A percentile compares a stretch with the other conserved stretches of the same genome.
phyloP scores from a whole-genome alignment of 176 grass and related monocot genomes.

The Elymus sibiricus region DNA sequence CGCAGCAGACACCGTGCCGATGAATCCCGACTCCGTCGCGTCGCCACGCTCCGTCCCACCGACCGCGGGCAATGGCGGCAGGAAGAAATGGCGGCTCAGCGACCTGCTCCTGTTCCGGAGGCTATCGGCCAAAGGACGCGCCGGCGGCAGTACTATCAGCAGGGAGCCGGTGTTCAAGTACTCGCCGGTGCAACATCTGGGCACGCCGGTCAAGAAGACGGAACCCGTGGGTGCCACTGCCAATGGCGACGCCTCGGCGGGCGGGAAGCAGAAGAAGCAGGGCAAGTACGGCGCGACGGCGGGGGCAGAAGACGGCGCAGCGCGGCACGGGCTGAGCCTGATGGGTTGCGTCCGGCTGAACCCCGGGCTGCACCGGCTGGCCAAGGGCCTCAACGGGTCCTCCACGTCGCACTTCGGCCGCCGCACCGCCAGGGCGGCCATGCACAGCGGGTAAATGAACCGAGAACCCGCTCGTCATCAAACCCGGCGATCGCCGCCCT shows the following conservation, averaged over 20 bases:
- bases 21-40: background rate
- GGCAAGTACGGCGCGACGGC: slow-evolving; percentile 26
- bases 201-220: slow-evolving; percentile 15
- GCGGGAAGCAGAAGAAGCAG: slow-evolving; percentile 37
- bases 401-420: slow-evolving; percentile 37
- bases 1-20: background rate
- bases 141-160: slow-evolving; percentile 13
- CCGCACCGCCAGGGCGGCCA: slow-evolving; percentile 26
- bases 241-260: slow-evolving; percentile 14
- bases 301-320: background rate
- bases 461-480: background rate
- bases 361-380: slow-evolving; percentile 51
- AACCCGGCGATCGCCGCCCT: background rate
- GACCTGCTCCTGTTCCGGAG: slow-evolving; percentile 91
- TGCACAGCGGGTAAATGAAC: slow-evolving; percentile 22
- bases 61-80: slow-evolving; percentile 16
- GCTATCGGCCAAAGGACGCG: slow-evolving; percentile 35
- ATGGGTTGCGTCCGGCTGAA: slow-evolving; percentile 64
- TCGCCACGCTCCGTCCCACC: background rate
- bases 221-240: background rate
- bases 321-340: slow-evolving; percentile 30
- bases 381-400: slow-evolving; percentile 43
- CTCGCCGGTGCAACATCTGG: slow-evolving; percentile 32
- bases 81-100: slow-evolving; percentile 73
- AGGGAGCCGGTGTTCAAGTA: slow-evolving; percentile 54